Base-by-base conservation (phyloP, 2,329 filamentous ascomycete genomes). In the Colletotrichum filicis region DNA sequence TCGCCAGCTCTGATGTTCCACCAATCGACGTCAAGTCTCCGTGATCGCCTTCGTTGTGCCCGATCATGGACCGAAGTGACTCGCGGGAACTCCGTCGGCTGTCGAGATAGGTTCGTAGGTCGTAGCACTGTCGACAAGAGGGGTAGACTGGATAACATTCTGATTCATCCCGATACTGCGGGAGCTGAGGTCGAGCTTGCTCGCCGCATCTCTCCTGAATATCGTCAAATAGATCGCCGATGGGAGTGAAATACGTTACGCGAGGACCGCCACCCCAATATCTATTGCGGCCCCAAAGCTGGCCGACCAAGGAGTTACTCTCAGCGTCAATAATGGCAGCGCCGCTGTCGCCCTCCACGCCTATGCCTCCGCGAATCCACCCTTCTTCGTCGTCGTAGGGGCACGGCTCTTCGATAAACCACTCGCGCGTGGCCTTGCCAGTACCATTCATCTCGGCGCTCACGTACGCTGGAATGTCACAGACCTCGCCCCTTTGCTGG, bases 331-430 rank as follows among this genome's bases (percentile, higher is more conserved):
- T 77, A 46, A 86, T 79, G 63, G 82, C 83, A 2, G 84, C 84
- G 35, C 85, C 85, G 68, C 83, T 86, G 71, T 86, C 85, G 11
- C 85, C 85, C 58, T 80, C 78, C 8, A 86, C 83, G 19, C 85
- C 84, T 12, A 86, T 85, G 32, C 85, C 85, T 4, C 85, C 84
- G 2, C 83, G 80, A 62, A 86, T 86, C 85, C 85, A 86, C 11
- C 77, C 80, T 14, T 86, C 82, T 52, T 85, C 83, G 56, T 85
- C 75, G 11, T 84, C 82, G n/a, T 76, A 77, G 0, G 79, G 74
- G 32, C 76, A 79, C 2, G 82, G 81, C 71, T 85, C 83, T 74
- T 86, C 84, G 24, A 86, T 77, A 66, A 83, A 86, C 85, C 85
- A 86, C 76, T 86, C 85, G 6, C 85, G 78, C 4, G 85, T 86